Evolutionary conservation across 305 asterid species (phyloP).

Genomic region (Salvia sclarea): DNA sequence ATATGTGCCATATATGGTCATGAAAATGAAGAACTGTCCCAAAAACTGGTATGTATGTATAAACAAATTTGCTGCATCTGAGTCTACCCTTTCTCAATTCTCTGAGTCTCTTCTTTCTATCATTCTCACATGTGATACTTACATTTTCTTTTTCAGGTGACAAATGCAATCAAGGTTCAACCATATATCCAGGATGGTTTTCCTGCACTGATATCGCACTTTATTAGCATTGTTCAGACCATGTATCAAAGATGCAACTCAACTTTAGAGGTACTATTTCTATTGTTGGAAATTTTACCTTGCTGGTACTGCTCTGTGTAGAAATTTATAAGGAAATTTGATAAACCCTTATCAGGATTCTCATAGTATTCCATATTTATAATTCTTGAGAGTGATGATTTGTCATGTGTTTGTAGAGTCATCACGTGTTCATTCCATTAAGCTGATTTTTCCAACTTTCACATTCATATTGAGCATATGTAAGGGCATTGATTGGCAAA

Average conservation of each 20-base stretch:
- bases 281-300: slow-evolving; percentile 20
- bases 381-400: slow-evolving; percentile 12
- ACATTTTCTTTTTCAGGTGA: slow-evolving; percentile 52
- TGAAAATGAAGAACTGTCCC: slow-evolving; percentile 89
- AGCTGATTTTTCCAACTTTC: slow-evolving; percentile 2
- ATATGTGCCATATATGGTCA: slow-evolving; percentile 84
- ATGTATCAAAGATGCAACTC: slow-evolving; percentile 85
- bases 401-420: not conserved
- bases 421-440: not conserved
- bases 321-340: not conserved
- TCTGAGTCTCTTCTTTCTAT: slow-evolving; percentile 17
- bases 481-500: not conserved
- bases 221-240: slow-evolving; percentile 64
- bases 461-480: not conserved
- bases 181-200: slow-evolving; percentile 66
- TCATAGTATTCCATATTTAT: slow-evolving; percentile 14
- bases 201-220: slow-evolving; percentile 58
- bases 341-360: not conserved
- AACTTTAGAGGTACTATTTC: slow-evolving; percentile 67
- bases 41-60: slow-evolving; percentile 55
- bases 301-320: slow-evolving; percentile 7
- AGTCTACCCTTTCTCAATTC: slow-evolving; percentile 11
- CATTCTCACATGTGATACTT: slow-evolving; percentile 30
- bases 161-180: slow-evolving; percentile 78
- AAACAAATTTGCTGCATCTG: slow-evolving; percentile 16